phyloP scores from a whole-genome alignment of 805 yeast species.

The Starmerella geochares region DNA sequence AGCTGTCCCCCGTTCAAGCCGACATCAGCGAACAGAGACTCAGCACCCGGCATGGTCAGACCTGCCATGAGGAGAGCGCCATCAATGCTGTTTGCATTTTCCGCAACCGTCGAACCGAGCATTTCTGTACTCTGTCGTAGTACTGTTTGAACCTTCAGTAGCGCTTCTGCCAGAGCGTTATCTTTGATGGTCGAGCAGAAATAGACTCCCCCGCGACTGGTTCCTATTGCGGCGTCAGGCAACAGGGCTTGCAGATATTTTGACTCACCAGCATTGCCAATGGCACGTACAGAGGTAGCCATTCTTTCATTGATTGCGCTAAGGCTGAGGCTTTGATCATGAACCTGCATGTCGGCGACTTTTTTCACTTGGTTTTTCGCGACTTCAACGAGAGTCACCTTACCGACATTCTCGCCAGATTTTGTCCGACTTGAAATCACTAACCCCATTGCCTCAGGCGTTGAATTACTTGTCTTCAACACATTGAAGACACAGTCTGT shows the following conservation, averaged over 20 bases:
- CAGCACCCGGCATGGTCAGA: neutral
- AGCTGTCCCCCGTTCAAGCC: neutral
- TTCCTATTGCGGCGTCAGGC: neutral
- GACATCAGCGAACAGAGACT: neutral
- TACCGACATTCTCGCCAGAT: neutral
- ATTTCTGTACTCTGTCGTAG: neutral
- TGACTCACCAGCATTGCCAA: neutral
- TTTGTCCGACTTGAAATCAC: neutral
- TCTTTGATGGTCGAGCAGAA: neutral
- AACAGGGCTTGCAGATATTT: neutral
- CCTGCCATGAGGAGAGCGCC: conserved; percentile 1
- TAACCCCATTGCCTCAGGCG: too few relatives aligned
- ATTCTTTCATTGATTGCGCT: neutral
- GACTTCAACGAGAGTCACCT: neutral
- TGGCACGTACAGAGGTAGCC: neutral
- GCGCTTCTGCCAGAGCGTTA: neutral
- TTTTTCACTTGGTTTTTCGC: neutral
- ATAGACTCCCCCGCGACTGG: neutral
- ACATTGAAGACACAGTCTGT: too few relatives aligned
- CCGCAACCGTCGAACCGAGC: neutral
- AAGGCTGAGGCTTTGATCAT: conserved; percentile 1
- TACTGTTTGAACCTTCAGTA: neutral
- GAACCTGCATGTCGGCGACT: neutral
- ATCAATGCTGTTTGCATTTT: neutral
- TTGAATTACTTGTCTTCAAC: too few relatives aligned